Evolutionary conservation across 2,329 filamentous ascomycete genomes (phyloP), one percentile per base, ranked within the genome.

Genomic region (Albophoma yamanashiensis): DNA sequence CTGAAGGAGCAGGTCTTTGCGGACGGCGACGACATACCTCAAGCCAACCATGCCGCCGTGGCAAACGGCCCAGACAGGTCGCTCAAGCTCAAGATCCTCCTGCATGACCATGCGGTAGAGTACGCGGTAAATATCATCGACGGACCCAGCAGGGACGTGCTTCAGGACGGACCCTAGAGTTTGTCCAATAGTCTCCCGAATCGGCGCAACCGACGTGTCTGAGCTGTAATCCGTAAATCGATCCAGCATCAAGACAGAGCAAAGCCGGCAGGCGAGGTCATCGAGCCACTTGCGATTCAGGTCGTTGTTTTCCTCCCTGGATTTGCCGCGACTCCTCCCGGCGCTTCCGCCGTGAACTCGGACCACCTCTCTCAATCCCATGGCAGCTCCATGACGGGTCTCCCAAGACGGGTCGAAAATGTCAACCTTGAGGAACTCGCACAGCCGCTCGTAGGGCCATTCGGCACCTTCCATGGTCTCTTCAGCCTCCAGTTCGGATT

Each of bases 11-110:
- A 99, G 78, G 70, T 97, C 94, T 67, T 94, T 97, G 57, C 94
- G 86, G 42, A 99, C 91, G 11, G 94, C 94, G 38, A 99, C 94
- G 55, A 99, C 85, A 69, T 99, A 99, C 67, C 93, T 85, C 68
- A 99, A 77, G 9, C 94, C 94, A 55, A 97, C 92, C 94, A 99
- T 99, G 63, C 94, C 94, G 65, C 94, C 94, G 72, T 99, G 95
- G 68, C 92, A 96, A 43, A 97, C 89, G 62, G 96, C 91, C 94
- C 94, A 99, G 38, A 92, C 82, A 17, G 89, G 86, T 39, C 83
- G 84, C 31, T 88, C 85, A 31, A 92, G 77, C 43, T 86, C 83
- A 27, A 94, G 77, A 65, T 96, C 90, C 50, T 88, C 85, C 70
- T 97, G 92, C 85, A 96, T 94, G 43, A 97, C 92, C 77, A 99